These are phyloP conservation scores for Fonsecaea nubica DNA, from an alignment of 2,329 filamentous ascomycete species.

Conservation along the genomic window DNA sequence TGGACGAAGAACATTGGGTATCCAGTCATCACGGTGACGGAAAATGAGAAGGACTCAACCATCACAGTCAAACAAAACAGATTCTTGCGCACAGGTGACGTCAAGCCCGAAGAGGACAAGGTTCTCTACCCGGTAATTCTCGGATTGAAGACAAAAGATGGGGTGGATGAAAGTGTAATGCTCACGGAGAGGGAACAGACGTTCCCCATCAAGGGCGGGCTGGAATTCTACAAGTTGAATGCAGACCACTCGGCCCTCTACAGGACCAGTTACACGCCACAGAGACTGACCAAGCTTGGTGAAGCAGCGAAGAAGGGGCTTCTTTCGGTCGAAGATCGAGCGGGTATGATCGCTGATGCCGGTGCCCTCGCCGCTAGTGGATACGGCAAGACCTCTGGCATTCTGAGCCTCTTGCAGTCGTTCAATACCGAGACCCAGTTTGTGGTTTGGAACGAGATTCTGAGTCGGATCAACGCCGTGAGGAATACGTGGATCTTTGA, in stretches of 20 bases:
- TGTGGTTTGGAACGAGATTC: slow-evolving; percentile 93
- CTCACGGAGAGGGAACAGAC: slow-evolving; percentile 74
- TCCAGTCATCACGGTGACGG: slow-evolving; percentile 86
- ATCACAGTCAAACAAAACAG: slow-evolving; percentile 94
- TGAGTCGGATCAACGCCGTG: slow-evolving; percentile 77
- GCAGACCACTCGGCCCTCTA: slow-evolving; percentile 93
- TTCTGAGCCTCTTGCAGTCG: slow-evolving; percentile 82
- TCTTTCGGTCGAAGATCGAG: slow-evolving; percentile 85
- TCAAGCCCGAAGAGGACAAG: slow-evolving; percentile 89
- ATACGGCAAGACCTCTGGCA: slow-evolving; percentile 90
- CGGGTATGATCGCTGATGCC: slow-evolving; percentile 93
- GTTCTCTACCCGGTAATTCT: slow-evolving; percentile 90
- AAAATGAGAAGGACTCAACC: slow-evolving; percentile 71
- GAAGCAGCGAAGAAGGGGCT: slow-evolving; percentile 81
- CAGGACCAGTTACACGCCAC: slow-evolving; percentile 83
- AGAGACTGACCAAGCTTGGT: slow-evolving; percentile 85
- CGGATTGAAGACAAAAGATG: slow-evolving; percentile 81
- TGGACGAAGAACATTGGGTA: slow-evolving; percentile 98
- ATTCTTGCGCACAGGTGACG: slow-evolving; percentile 89
- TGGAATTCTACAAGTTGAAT: slow-evolving; percentile 96
- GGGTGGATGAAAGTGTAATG: slow-evolving; percentile 77
- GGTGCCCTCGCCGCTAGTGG: slow-evolving; percentile 87
- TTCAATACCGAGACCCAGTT: slow-evolving; percentile 84
- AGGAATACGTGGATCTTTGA: slow-evolving; percentile 90
- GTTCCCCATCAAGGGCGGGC: slow-evolving; percentile 73